These are phyloP conservation scores for Fusarium nematophilum DNA, from an alignment of 2,329 filamentous ascomycete species.

Conservation along the genomic window DNA sequence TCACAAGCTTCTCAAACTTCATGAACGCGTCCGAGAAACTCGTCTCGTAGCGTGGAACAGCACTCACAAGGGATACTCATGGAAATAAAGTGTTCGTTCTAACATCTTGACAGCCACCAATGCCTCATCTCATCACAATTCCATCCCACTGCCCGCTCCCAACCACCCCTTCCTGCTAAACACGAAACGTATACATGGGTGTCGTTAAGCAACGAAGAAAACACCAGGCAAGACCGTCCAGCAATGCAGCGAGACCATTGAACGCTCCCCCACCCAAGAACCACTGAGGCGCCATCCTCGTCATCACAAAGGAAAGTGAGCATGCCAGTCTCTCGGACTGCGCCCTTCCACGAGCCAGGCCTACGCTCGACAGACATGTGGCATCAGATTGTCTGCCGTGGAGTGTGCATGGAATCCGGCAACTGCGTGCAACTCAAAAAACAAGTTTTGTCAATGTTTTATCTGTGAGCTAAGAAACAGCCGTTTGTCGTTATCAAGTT, in stretches of 20 bases:
- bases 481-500: slow-evolving; percentile 55
- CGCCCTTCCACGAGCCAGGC: slow-evolving; percentile 35
- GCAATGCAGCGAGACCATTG: slow-evolving; percentile 27
- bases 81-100: slow-evolving; percentile 29
- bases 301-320: slow-evolving; percentile 37
- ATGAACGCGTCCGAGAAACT: too few relatives aligned
- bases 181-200: slow-evolving; percentile 40
- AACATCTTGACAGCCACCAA: slow-evolving; percentile 13
- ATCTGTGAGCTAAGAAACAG: slow-evolving; percentile 58
- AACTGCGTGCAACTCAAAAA: slow-evolving; percentile 44
- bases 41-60: too few relatives aligned
- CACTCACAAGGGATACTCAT: slow-evolving; percentile 13
- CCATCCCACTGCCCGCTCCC: slow-evolving; percentile 18
- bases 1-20: too few relatives aligned
- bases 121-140: slow-evolving; percentile 10
- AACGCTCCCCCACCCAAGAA: slow-evolving; percentile 33
- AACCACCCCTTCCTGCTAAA: slow-evolving; percentile 14
- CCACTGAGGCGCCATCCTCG: slow-evolving; percentile 26
- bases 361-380: slow-evolving; percentile 37
- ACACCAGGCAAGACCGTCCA: slow-evolving; percentile 27
- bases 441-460: slow-evolving; percentile 50
- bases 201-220: slow-evolving; percentile 32
- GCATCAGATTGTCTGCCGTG: slow-evolving; percentile 33
- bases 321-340: slow-evolving; percentile 30
- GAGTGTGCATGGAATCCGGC: slow-evolving; percentile 37